phyloP scores from a whole-genome alignment of 2,329 filamentous ascomycete genomes.

The Fusarium duplospermum region DNA sequence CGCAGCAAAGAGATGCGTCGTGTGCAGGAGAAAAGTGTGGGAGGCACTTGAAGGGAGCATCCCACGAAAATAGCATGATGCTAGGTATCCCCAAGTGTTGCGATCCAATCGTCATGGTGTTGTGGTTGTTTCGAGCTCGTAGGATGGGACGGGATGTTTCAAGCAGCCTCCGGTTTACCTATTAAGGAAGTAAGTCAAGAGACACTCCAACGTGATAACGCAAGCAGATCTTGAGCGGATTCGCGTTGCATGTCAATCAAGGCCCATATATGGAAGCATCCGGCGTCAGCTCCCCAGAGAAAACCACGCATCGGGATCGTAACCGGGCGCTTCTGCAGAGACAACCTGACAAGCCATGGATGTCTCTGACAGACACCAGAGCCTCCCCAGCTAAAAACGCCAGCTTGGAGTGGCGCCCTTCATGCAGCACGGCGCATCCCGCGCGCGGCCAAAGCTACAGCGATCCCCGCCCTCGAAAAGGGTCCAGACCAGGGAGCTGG shows the following conservation, averaged over 20 bases:
- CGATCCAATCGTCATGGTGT: slow-evolving; percentile 12
- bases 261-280: slow-evolving; percentile 1
- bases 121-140: slow-evolving; percentile 11
- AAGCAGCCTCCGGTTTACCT: slow-evolving; percentile 26
- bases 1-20: slow-evolving; percentile 8
- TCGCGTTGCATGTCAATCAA: neutral
- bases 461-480: slow-evolving; percentile 27
- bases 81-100: slow-evolving; percentile 5
- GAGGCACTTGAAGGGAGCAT: neutral
- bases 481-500: slow-evolving; percentile 25
- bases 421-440: slow-evolving; percentile 42
- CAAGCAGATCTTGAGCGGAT: neutral
- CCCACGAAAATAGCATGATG: neutral
- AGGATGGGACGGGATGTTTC: slow-evolving; percentile 8
- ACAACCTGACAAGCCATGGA: slow-evolving; percentile 16
- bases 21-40: slow-evolving; percentile 8
- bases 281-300: slow-evolving; percentile 11
- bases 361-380: slow-evolving; percentile 5
- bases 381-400: slow-evolving; percentile 15
- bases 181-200: slow-evolving; percentile 16
- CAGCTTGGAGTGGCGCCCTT: slow-evolving; percentile 27
- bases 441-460: slow-evolving; percentile 33
- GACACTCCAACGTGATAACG: neutral
- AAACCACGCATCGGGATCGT: slow-evolving; percentile 26
- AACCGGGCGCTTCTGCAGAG: slow-evolving; percentile 3